Percentiles rank a stretch among this genome's conserved stretches.
Evolutionary conservation across 257 asterid genomes (phyloP).

Genomic region (Pogostemon cablin): DNA sequence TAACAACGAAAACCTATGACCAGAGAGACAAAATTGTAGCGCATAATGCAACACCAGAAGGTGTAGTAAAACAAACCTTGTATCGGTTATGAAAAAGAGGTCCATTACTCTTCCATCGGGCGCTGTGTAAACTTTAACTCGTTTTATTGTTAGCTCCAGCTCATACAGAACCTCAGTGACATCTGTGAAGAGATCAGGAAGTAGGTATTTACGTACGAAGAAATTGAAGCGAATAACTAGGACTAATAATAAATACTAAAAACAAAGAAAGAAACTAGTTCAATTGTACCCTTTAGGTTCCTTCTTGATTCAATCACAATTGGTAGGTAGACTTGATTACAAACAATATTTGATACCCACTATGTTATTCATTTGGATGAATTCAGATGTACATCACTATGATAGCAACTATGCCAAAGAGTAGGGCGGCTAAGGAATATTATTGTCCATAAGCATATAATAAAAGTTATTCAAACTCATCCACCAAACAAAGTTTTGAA

Average conservation of each 20-base stretch:
- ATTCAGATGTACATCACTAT: conserved; percentile 19
- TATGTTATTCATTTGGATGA: conserved; percentile 9
- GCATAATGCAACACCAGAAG: conserved; percentile 12
- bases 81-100: conserved; percentile 70
- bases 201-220: neutral
- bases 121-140: conserved; percentile 65
- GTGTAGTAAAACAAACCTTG: conserved; percentile 45
- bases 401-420: neutral
- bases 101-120: conserved; percentile 84
- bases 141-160: conserved; percentile 67
- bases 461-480: conserved; percentile 16
- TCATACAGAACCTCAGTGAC: conserved; percentile 71
- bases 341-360: conserved; percentile 14
- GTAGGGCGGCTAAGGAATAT: conserved; percentile 18
- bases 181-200: conserved; percentile 39
- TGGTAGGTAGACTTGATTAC: conserved; percentile 13
- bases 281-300: neutral
- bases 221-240: neutral
- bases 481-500: conserved; percentile 29
- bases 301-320: conserved; percentile 24
- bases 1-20: neutral
- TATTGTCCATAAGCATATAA: conserved; percentile 16
- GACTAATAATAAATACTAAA: neutral
- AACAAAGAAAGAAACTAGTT: conserved; percentile 5
- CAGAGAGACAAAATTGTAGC: neutral